Evolutionary conservation across 805 yeast genomes (phyloP).

Genomic region (Saturnispora saitoi): DNA sequence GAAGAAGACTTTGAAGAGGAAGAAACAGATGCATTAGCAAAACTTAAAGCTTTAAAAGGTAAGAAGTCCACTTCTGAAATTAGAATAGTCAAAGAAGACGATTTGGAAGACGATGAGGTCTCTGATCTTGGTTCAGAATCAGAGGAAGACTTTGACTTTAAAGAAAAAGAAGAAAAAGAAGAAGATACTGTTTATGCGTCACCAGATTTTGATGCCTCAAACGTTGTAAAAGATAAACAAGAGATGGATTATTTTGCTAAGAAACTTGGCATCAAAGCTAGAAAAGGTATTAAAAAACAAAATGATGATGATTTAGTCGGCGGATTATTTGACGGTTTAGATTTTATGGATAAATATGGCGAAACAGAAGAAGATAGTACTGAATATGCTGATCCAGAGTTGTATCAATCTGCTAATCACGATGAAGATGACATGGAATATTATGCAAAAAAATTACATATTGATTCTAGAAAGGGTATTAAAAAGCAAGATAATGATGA

Average conservation of each 20-base stretch:
- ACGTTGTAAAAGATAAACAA: conserved; percentile 44
- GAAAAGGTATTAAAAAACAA: conserved; percentile 40
- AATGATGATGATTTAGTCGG: conserved; percentile 76
- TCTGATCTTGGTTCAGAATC: conserved; percentile 14
- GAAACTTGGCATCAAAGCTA: conserved; percentile 59
- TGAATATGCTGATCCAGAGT: conserved; percentile 8
- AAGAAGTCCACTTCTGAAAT: conserved; percentile 21
- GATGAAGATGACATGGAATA: conserved; percentile 76
- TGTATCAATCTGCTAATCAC: background rate
- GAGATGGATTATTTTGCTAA: conserved; percentile 80
- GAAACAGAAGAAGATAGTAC: conserved; percentile 10
- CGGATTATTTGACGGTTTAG: conserved; percentile 69
- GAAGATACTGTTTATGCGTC: conserved; percentile 6
- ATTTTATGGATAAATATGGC: conserved; percentile 16
- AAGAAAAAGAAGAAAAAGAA: conserved; percentile 12
- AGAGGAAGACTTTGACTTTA: conserved; percentile 8
- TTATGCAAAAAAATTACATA: conserved; percentile 75
- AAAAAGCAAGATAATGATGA: conserved; percentile 57
- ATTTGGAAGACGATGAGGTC: conserved; percentile 17
- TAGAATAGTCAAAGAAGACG: conserved; percentile 27
- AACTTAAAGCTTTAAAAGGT: conserved; percentile 22
- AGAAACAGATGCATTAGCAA: conserved; percentile 11
- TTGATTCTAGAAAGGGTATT: conserved; percentile 47
- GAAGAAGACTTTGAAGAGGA: conserved; percentile 14
- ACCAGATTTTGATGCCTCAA: background rate